These are phyloP conservation scores for Pleurotus platypus DNA, from an alignment of 768 basidiomycete species.

Conservation along the genomic window DNA sequence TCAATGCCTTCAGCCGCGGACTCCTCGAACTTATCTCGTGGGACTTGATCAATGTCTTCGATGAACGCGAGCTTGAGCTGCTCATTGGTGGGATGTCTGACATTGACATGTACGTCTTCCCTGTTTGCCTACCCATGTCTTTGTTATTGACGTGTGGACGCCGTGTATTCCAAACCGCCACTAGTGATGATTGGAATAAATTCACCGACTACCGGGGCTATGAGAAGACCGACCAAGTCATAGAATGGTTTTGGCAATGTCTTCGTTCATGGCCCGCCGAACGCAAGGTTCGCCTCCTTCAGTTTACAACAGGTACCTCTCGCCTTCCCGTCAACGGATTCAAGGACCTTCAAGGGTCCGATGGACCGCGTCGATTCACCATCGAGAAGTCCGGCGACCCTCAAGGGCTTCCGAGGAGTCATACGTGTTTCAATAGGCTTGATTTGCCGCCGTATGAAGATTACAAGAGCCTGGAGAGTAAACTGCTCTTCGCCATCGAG, in stretches of 20 bases:
- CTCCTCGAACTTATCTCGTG: slow-evolving; percentile 81
- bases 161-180: neutral
- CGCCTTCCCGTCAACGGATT: slow-evolving; percentile 89
- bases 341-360: slow-evolving; percentile 91
- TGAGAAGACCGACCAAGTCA: slow-evolving; percentile 81
- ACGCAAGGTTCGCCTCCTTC: slow-evolving; percentile 79
- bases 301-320: slow-evolving; percentile 88
- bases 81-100: slow-evolving; percentile 93
- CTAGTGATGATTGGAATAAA: slow-evolving; percentile 87
- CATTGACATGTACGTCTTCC: slow-evolving; percentile 69
- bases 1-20: slow-evolving; percentile 82
- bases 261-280: slow-evolving; percentile 89
- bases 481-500: slow-evolving; percentile 83
- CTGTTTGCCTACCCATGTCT: neutral
- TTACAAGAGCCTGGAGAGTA: slow-evolving; percentile 83
- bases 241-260: slow-evolving; percentile 96
- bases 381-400: slow-evolving; percentile 95
- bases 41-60: slow-evolving; percentile 85
- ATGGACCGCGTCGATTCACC: slow-evolving; percentile 89
- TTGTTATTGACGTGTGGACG: slow-evolving; percentile 8
- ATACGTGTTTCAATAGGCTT: slow-evolving; percentile 91
- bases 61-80: slow-evolving; percentile 85
- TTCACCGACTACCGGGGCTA: slow-evolving; percentile 92
- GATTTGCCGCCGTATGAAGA: slow-evolving; percentile 90
- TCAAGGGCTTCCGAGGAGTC: slow-evolving; percentile 80